Evolutionary conservation across 495 filamentous ascomycete genomes (phyloP), one percentile per base, ranked within the genome.

Genomic region (Podospora anserina): DNA sequence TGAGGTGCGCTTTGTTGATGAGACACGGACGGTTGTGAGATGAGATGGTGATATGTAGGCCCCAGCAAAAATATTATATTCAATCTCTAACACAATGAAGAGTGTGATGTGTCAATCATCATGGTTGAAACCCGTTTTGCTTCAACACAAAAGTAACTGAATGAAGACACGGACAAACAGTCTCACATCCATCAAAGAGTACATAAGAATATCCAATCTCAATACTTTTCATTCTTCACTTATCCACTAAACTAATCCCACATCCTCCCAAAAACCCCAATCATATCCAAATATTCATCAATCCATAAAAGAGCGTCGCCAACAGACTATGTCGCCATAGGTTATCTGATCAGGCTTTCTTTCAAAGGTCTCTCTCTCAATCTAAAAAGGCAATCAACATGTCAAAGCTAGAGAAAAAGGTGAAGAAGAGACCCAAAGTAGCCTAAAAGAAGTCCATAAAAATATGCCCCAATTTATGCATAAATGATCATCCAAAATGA

Each of bases 311-410:
- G 64, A 66, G 64, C 54, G 54, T 58, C 3, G 28, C 30, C 54
- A 26, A 23, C 9, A 5, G 11, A 66, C 56, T 7, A 66, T 66
- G 64, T 66, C 26, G 64, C 64, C 64, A 66, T 58, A 23, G 23
- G 56, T 66, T 4, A 23, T 23, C 32, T 44, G 30, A 66, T 49
- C 39, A 3, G 39, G 5, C 39, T 49, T 49, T 49, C 39, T 49
- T 49, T 49, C 39, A 13, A 49, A 7, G 39, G 39, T 49, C 39
- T 49, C 13, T 49, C 39, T 49, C 39, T 49, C 39, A 49, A 49
- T 49, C 39, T 49, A 49, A 49, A 49, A 49, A 39, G 11, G 34
- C 11, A 39, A 23, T 23, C 23, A 23, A 49, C 39, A 49, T 11
- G 39, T 49, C 13, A 49, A 49, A 49, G 9, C 39, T 16, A 16